Evolutionary conservation across 1,284 basidiomycete genomes (phyloP), one percentile per base, ranked within the genome.

Genomic region (Hemileia vastatrix): DNA sequence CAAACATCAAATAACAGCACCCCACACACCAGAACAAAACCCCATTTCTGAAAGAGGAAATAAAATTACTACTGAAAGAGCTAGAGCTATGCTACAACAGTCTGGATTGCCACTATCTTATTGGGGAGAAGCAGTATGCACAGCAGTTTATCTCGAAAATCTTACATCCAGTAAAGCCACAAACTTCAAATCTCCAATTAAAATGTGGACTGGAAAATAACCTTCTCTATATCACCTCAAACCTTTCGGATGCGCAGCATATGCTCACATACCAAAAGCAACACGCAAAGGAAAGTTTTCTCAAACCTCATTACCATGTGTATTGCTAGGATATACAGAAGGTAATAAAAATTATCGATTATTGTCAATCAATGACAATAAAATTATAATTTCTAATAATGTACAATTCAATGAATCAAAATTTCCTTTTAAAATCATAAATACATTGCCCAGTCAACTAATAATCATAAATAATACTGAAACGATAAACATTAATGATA

Each of bases 271-370:
- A 4, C 24, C 32, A 9, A 40, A 36, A 4, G 6, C 31, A 6
- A 3, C 19, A 9, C 32, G 11, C 4, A 21, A 36, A 11, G 27
- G 57, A 3, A 58, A 58, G 33, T 58, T 58, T 15, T 24, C 31
- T 1, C n/a, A 31, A 8, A 48, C 47, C 5, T 4, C 47, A 4
- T 19, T 13, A 21, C 49, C 36, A 33, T 45, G 56, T 4, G n/a
- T 58, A 9, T 19, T 58, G 4, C 4, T 58, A 3, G 56, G 56
- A 1, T 58, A 50, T 40, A 24, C 49, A 18, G n/a, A 36, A n/a
- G 48, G 48, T 8, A 40, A 11, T 43, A 36, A 61, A 33, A 61
- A 54, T 31, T 61, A 50, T 49, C 52, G 52, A 4, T 24, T 61
- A 21, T 15, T 50, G 27, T 32, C 52, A 4, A 18, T 27, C 11